Evolutionary conservation across 352 stramenopile genomes (phyloP).

Genomic region (Phytophthora colocasiae): DNA sequence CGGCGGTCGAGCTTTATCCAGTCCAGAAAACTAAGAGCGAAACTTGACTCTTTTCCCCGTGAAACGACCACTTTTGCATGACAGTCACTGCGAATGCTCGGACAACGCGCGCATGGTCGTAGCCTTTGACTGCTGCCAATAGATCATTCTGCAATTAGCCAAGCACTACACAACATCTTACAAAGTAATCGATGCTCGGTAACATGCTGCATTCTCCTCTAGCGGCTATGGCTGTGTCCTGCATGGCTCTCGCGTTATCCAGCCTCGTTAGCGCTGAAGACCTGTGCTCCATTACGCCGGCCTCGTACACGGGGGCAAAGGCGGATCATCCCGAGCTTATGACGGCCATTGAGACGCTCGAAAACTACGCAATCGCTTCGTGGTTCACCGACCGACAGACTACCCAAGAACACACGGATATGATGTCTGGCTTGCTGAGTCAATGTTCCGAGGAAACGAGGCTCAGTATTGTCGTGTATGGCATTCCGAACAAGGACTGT

Average conservation of each 20-base stretch:
- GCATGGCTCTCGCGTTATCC: conserved; percentile 21
- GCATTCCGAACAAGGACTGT: conserved; percentile 82
- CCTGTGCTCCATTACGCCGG: conserved; percentile 39
- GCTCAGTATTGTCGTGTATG: conserved; percentile 71
- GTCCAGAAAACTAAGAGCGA: conserved; percentile 22
- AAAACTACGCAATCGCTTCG: conserved; percentile 50
- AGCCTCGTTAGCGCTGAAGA: conserved; percentile 25
- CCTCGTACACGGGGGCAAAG: conserved; percentile 42
- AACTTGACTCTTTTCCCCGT: conserved; percentile 22
- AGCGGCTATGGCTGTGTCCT: conserved; percentile 19
- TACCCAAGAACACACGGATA: conserved; percentile 23
- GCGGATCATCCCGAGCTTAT: conserved; percentile 39
- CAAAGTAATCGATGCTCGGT: conserved; percentile 17
- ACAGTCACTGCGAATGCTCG: conserved; percentile 19
- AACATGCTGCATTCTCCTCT: conserved; percentile 19
- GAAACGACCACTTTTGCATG: conserved; percentile 11
- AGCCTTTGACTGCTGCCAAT: conserved; percentile 1
- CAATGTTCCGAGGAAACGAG: conserved; percentile 42
- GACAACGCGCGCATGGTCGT: conserved; percentile 9
- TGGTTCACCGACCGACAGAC: conserved; percentile 62
- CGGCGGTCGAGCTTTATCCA: conserved; percentile 4
- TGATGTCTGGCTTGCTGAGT: conserved; percentile 36
- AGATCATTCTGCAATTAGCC: conserved; percentile 27
- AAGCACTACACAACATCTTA: conserved; percentile 14
- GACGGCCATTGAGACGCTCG: conserved; percentile 41